phyloP scores from a whole-genome alignment of 192 early-diverging fungal species.

The Coemansia sp. region DNA sequence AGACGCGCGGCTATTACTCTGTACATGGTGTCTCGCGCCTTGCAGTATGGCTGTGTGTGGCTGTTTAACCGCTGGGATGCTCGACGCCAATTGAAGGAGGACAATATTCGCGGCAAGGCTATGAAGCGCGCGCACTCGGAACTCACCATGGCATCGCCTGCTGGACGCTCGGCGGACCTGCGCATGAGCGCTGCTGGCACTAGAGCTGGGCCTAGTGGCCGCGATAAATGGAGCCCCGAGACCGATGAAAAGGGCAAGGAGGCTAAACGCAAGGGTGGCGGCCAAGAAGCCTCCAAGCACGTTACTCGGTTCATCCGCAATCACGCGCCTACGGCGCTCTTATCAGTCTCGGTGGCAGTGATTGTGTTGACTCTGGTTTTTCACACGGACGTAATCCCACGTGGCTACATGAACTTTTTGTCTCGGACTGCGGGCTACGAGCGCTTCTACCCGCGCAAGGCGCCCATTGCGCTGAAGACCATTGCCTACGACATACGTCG shows the following conservation, averaged over 20 bases:
- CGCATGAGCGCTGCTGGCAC: constrained; percentile 7
- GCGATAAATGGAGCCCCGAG: constrained; percentile 21
- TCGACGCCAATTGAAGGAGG: constrained; percentile 19
- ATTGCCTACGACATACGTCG: constrained; percentile 11
- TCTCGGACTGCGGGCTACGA: constrained; percentile 40
- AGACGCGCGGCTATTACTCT: constrained; percentile 63
- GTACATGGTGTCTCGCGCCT: constrained; percentile 61
- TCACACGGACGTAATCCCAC: constrained; percentile 58
- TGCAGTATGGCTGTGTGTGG: constrained; percentile 64
- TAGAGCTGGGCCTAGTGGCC: neutral
- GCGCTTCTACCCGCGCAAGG: constrained; percentile 18
- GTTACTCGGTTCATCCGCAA: constrained; percentile 9
- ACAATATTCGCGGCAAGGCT: constrained; percentile 20
- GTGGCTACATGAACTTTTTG: constrained; percentile 59
- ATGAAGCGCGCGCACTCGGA: constrained; percentile 40
- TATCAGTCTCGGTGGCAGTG: constrained; percentile 20
- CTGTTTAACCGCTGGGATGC: constrained; percentile 60
- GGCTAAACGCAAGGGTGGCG: constrained; percentile 1
- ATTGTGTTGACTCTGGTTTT: constrained; percentile 57
- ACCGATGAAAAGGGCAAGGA: constrained; percentile 15
- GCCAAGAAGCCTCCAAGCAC: neutral
- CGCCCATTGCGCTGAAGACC: constrained; percentile 8
- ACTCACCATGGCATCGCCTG: neutral
- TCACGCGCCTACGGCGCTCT: constrained; percentile 34
- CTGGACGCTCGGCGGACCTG: neutral